A percentile compares a stretch with the other conserved stretches of the same genome.
phyloP scores from a whole-genome alignment of 768 basidiomycete species.

The Leccinum uliginosum region DNA sequence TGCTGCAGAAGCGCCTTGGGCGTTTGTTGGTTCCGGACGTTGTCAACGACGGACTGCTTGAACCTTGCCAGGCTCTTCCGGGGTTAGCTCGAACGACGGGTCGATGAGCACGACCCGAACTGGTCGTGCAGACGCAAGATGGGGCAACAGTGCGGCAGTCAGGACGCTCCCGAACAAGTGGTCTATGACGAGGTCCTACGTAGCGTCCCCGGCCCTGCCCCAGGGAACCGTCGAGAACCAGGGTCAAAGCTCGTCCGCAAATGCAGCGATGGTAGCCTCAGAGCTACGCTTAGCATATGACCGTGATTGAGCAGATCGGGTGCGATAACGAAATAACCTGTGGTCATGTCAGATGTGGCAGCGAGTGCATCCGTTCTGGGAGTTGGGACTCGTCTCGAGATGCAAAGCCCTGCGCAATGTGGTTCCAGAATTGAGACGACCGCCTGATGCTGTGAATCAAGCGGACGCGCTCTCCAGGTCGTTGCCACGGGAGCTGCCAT shows the following conservation, averaged over 20 bases:
- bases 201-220: not conserved
- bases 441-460: conserved; percentile 18
- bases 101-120: conserved; percentile 10
- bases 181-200: conserved; percentile 13
- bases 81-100: too few species aligned
- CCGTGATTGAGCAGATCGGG: conserved; percentile 24
- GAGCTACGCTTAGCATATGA: not conserved
- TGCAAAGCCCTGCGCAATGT: conserved; percentile 12
- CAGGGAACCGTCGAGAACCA: conserved; percentile 2
- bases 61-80: too few species aligned
- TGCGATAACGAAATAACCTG: conserved; percentile 22
- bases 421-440: conserved; percentile 13
- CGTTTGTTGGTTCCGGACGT: conserved; percentile 1
- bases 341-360: too few species aligned
- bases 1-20: not conserved
- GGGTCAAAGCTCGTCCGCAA: conserved; percentile 11
- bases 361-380: not conserved
- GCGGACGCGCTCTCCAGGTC: conserved; percentile 18
- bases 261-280: conserved; percentile 11
- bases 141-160: conserved; percentile 9
- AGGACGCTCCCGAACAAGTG: conserved; percentile 16
- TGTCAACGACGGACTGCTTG: too few species aligned
- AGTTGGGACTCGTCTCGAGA: conserved; percentile 10
- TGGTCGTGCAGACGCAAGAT: conserved; percentile 6
- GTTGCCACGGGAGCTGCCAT: not conserved